Evolutionary conservation across 129 eudicot species (phyloP).

Genomic region (Flaveria brownii): DNA sequence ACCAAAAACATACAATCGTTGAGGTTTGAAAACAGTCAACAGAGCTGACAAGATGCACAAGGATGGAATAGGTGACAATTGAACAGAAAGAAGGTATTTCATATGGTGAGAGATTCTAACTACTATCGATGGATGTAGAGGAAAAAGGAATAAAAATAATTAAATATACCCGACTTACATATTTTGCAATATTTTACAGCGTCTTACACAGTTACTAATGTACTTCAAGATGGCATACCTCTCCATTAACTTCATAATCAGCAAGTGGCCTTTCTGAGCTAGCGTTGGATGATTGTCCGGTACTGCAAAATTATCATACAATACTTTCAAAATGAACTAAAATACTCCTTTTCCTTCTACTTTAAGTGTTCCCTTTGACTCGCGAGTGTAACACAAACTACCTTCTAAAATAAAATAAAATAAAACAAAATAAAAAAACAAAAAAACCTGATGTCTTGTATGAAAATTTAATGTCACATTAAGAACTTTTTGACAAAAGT

Average conservation of each 20-base stretch:
- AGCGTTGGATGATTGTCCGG: constrained; percentile 56
- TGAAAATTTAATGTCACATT: constrained; percentile 8
- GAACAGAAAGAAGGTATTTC: background rate
- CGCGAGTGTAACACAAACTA: constrained; percentile 5
- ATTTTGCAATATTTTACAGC: constrained; percentile 3
- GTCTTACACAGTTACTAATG: constrained; percentile 1
- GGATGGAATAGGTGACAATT: background rate
- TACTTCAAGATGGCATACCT: constrained; percentile 52
- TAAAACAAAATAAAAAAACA: too few relatives aligned
- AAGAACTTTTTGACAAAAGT: constrained; percentile 11
- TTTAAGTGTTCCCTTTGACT: constrained; percentile 19
- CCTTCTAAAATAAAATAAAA: background rate
- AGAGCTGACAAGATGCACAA: background rate
- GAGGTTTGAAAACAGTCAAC: background rate
- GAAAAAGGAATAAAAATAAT: too few relatives aligned
- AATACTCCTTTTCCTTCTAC: constrained; percentile 9
- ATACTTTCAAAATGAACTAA: background rate
- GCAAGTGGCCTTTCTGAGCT: constrained; percentile 44
- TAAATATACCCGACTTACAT: background rate
- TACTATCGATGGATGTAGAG: background rate
- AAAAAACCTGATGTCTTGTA: background rate
- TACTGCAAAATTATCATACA: constrained; percentile 42
- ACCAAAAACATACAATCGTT: constrained; percentile 9
- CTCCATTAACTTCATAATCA: constrained; percentile 86
- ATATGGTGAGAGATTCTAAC: constrained; percentile 11